phyloP scores from a whole-genome alignment of 2,329 filamentous ascomycete species.

The Volutella citrinella region DNA sequence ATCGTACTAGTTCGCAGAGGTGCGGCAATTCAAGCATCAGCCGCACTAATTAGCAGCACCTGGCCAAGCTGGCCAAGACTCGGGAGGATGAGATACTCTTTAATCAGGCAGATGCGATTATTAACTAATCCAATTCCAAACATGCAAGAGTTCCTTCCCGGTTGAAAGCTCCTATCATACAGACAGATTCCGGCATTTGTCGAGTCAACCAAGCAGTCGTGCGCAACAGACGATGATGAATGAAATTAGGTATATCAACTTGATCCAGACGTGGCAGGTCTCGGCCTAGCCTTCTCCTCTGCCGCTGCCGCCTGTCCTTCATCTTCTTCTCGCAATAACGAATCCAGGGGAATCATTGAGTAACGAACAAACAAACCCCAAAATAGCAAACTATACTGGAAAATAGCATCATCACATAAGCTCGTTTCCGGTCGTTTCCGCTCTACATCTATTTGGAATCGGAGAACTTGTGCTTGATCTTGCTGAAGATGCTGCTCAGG shows the following conservation, averaged over 20 bases:
- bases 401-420: constrained; percentile 23
- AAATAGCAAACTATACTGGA: constrained; percentile 27
- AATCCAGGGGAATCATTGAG: constrained; percentile 39
- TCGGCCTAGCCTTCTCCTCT: too few species aligned
- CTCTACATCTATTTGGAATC: constrained; percentile 28
- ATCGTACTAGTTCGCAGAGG: too few species aligned
- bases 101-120: constrained; percentile 4
- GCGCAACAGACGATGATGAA: constrained; percentile 29
- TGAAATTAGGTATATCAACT: constrained; percentile 35
- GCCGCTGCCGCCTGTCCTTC: too few species aligned
- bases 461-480: constrained; percentile 48
- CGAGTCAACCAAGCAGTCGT: constrained; percentile 17
- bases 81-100: too few species aligned
- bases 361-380: constrained; percentile 35
- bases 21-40: too few species aligned
- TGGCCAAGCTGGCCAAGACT: too few species aligned
- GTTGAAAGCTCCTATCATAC: constrained; percentile 18
- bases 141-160: constrained; percentile 12
- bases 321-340: too few species aligned
- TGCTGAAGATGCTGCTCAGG: constrained; percentile 60
- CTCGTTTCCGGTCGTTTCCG: constrained; percentile 13
- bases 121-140: too few species aligned
- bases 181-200: constrained; percentile 24
- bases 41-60: too few species aligned
- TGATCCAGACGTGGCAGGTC: constrained; percentile 32